Evolutionary conservation across 2,329 filamentous ascomycete genomes (phyloP).

Genomic region (Fusarium liriodendri): DNA sequence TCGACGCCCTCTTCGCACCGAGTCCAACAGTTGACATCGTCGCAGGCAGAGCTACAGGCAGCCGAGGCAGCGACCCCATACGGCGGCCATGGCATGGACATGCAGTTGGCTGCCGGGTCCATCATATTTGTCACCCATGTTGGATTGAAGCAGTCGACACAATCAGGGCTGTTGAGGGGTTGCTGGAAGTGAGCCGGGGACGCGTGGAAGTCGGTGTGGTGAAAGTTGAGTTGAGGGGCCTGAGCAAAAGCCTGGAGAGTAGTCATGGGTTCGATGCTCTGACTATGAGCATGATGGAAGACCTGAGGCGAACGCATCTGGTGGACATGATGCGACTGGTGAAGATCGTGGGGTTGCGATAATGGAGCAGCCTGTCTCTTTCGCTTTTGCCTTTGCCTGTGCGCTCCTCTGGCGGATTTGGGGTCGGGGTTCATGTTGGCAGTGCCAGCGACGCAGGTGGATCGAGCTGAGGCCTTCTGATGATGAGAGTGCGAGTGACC

Average conservation of each 20-base stretch:
- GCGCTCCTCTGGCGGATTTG: conserved; percentile 12
- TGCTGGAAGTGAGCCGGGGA: conserved; percentile 32
- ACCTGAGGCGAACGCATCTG: conserved; percentile 27
- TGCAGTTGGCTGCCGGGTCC: conserved; percentile 21
- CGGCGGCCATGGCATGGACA: conserved; percentile 32
- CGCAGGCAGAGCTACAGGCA: conserved; percentile 51
- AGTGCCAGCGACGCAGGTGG: conserved; percentile 22
- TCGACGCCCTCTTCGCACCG: conserved; percentile 48
- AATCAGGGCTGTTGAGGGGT: conserved; percentile 12
- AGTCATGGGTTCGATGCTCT: conserved; percentile 35
- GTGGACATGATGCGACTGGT: conserved; percentile 25
- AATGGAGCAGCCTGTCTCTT: conserved; percentile 26
- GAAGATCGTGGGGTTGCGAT: conserved; percentile 17
- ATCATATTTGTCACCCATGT: conserved; percentile 32
- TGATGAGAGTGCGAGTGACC: background rate
- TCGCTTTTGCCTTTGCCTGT: conserved; percentile 29
- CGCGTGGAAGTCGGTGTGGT: conserved; percentile 22
- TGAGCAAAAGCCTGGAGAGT: conserved; percentile 38
- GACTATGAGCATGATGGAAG: conserved; percentile 22
- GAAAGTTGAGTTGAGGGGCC: conserved; percentile 30
- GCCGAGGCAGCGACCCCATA: conserved; percentile 48
- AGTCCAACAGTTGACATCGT: conserved; percentile 44
- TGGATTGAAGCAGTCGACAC: conserved; percentile 21
- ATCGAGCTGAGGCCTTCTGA: conserved; percentile 18
- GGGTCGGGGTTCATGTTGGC: conserved; percentile 13